Evolutionary conservation across 768 basidiomycete genomes (phyloP).

Genomic region (Lactifluus volemus): DNA sequence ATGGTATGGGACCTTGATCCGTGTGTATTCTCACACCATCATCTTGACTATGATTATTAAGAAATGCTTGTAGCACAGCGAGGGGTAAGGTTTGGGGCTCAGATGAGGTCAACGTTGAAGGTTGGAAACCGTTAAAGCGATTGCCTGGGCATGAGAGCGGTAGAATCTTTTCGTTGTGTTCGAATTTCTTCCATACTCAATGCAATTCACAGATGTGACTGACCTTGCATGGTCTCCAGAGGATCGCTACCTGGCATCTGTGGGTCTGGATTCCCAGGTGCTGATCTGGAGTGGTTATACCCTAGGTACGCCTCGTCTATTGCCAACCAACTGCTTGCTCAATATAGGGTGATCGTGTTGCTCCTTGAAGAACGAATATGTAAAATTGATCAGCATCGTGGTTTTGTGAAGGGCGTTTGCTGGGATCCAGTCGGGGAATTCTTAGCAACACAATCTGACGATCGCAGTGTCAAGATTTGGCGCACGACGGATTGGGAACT

Average conservation of each 20-base stretch:
- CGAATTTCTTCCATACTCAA: constrained; percentile 2
- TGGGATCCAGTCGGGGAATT: constrained; percentile 99
- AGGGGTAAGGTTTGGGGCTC: constrained; percentile 89
- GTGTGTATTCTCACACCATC: constrained; percentile 42
- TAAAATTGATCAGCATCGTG: constrained; percentile 83
- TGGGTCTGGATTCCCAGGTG: constrained; percentile 85
- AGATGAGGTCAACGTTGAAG: constrained; percentile 93
- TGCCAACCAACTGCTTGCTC: neutral
- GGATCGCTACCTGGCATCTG: constrained; percentile 87
- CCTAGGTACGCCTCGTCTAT: constrained; percentile 47
- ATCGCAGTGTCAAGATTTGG: constrained; percentile 96
- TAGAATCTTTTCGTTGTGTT: constrained; percentile 29
- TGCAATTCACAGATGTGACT: constrained; percentile 61
- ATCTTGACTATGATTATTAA: neutral
- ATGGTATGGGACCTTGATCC: constrained; percentile 98
- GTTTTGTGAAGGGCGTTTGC: constrained; percentile 97
- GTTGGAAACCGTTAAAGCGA: constrained; percentile 90
- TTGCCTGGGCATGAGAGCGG: constrained; percentile 94
- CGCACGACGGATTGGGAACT: constrained; percentile 86
- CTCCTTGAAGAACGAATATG: constrained; percentile 57
- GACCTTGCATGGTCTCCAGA: constrained; percentile 94
- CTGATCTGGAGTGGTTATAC: constrained; percentile 92
- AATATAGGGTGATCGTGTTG: neutral
- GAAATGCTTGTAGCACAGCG: constrained; percentile 43
- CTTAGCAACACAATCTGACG: constrained; percentile 96